Base-by-base conservation (phyloP, 2,329 filamentous ascomycete species). In the Aphanoascus verrucosus region DNA sequence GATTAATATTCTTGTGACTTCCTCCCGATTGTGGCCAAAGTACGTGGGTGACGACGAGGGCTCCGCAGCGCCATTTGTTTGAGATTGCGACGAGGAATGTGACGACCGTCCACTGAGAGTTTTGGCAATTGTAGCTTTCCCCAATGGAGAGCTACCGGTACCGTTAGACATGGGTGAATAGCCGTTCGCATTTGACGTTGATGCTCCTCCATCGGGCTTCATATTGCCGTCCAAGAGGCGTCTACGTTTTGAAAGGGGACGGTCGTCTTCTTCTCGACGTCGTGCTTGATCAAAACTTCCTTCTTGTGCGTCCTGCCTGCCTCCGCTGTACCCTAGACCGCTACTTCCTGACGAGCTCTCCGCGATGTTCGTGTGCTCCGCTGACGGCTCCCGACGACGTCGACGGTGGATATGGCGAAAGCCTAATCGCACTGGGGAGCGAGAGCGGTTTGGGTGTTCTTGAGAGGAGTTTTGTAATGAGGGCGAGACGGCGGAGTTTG, bases 1-100 rank as follows among this genome's bases (percentile, higher is more conserved):
- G 63, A 98, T 93, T 62, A 98, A 71, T 58, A 97, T 85, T 52
- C 93, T 79, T 4, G 91, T 94, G 43, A 97, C 85, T 72, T 98
- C 91, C 74, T 95, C 89, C 65, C 88, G 82, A 65, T 93, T 82
- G 65, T 97, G 91, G 15, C 89, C 90, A 64, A 83, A 85, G 67
- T 94, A 97, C 34, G 74, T 73, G 4, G 73, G 57, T 31, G 64
- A 56, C 45, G 62, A 53, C 23, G 62, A 56, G 17, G 62, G 56
- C 38, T 57, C 59, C 40, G 62, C 61, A 2, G 70, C 65, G 31
- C 72, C 72, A 56, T 72, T 73, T 15, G 65, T 64, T 11, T 68
- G 63, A 32, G 65, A 60, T 58, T 71, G 72, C 53, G 64, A 67
- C 54, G 54, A 59, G 32, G 57, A 54, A 54, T 63, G 68, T 53